phyloP scores from a whole-genome alignment of 2,329 filamentous ascomycete species.

The Fusarium coffeatum region DNA sequence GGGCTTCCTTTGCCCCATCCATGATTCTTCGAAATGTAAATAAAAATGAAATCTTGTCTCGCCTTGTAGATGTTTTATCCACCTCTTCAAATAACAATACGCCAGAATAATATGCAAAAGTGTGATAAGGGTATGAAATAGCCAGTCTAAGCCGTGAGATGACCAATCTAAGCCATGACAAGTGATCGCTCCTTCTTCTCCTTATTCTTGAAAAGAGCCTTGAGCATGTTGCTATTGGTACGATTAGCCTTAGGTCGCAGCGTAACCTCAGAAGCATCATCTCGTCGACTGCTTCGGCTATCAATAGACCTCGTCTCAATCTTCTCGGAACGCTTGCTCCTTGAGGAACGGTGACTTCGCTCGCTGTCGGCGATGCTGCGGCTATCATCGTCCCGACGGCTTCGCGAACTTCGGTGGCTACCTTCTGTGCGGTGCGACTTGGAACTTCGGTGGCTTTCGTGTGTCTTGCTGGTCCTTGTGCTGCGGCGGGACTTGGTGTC shows the following conservation, averaged over 20 bases:
- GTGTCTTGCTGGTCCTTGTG: slow-evolving; percentile 49
- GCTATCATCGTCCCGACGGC: slow-evolving; percentile 40
- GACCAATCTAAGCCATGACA: slow-evolving; percentile 46
- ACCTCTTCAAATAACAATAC: slow-evolving; percentile 27
- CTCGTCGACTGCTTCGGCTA: slow-evolving; percentile 49
- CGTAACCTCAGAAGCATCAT: slow-evolving; percentile 51
- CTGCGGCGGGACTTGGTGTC: slow-evolving; percentile 54
- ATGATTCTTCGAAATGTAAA: slow-evolving; percentile 22
- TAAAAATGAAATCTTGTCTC: slow-evolving; percentile 16
- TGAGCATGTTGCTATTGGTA: slow-evolving; percentile 65
- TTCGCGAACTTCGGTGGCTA: slow-evolving; percentile 44
- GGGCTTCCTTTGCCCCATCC: slow-evolving; percentile 27
- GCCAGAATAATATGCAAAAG: slow-evolving; percentile 25
- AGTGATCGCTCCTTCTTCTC: slow-evolving; percentile 56
- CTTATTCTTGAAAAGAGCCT: slow-evolving; percentile 68
- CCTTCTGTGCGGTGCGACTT: slow-evolving; percentile 47
- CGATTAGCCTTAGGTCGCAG: slow-evolving; percentile 62
- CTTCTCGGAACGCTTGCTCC: slow-evolving; percentile 51
- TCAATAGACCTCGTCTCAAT: slow-evolving; percentile 51
- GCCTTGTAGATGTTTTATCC: slow-evolving; percentile 13
- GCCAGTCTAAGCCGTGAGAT: no score
- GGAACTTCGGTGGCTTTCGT: slow-evolving; percentile 47
- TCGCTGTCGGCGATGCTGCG: slow-evolving; percentile 54
- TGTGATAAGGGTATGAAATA: background rate
- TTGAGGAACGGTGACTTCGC: slow-evolving; percentile 50